phyloP scores from a whole-genome alignment of 192 early-diverging fungal species.

The Podila epigama region DNA sequence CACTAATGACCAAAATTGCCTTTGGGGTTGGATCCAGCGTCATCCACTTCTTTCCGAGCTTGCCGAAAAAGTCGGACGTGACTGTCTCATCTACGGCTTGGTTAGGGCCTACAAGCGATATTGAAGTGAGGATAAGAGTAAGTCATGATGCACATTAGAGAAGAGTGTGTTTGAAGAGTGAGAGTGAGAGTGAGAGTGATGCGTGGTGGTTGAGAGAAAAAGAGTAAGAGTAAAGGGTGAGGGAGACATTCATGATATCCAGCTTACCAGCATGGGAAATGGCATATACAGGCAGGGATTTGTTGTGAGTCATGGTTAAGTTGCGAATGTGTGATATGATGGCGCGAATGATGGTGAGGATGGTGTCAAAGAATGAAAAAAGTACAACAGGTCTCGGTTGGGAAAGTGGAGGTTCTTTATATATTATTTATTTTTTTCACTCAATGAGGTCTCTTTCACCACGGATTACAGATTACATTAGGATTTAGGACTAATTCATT shows the following conservation, averaged over 20 bases:
- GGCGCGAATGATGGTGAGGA: no score
- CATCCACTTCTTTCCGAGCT: constrained; percentile 34
- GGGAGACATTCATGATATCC: no score
- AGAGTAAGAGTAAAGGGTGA: no score
- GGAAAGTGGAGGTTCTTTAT: no score
- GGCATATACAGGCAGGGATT: constrained; percentile 36
- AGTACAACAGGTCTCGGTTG: no score
- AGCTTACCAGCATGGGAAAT: constrained; percentile 43
- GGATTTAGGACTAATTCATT: no score
- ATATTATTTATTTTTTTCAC: no score
- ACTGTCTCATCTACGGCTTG: constrained; percentile 41
- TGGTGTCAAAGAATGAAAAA: no score
- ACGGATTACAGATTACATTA: no score
- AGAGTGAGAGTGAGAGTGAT: background rate
- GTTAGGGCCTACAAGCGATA: constrained; percentile 43
- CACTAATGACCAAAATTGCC: constrained; percentile 70
- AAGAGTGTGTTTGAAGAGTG: background rate
- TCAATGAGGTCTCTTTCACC: no score
- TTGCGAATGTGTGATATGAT: background rate
- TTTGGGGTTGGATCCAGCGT: constrained; percentile 60
- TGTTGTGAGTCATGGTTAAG: constrained; percentile 16
- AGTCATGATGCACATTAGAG: background rate
- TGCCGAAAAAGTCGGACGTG: constrained; percentile 34
- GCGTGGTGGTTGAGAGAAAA: no score
- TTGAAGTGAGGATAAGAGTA: background rate